phyloP scores from a whole-genome alignment of 1,284 basidiomycete genomes.

The Crucibulum cyathiforme region DNA sequence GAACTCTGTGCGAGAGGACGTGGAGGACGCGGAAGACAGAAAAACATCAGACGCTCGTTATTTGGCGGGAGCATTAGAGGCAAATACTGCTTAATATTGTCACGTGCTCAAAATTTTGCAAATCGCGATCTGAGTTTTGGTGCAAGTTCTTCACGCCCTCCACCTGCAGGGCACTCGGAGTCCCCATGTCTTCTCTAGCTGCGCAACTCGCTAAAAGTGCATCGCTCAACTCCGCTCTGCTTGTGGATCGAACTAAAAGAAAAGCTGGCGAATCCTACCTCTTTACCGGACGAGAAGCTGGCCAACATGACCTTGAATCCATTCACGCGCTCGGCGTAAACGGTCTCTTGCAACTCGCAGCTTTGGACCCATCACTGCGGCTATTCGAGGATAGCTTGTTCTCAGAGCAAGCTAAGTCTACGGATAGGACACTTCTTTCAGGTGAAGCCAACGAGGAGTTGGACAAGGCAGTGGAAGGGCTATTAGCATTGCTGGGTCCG shows the following conservation, averaged over 20 bases:
- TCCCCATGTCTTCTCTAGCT: constrained; percentile 76
- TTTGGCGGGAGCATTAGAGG: neutral
- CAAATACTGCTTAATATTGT: neutral
- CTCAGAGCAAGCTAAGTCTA: constrained; percentile 76
- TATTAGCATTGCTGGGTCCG: constrained; percentile 77
- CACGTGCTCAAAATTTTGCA: constrained; percentile 8
- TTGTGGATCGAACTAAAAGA: constrained; percentile 72
- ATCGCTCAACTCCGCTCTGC: constrained; percentile 80
- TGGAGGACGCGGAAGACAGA: too few species aligned
- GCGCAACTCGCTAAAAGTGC: constrained; percentile 82
- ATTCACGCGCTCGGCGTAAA: constrained; percentile 85
- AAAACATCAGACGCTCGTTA: too few species aligned
- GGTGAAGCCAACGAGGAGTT: constrained; percentile 69
- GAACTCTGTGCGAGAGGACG: neutral
- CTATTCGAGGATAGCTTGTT: constrained; percentile 83
- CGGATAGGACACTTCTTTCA: constrained; percentile 85
- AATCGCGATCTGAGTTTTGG: neutral
- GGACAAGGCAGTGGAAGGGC: constrained; percentile 64
- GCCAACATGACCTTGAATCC: constrained; percentile 85
- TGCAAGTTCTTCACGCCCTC: neutral
- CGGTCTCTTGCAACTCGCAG: constrained; percentile 80
- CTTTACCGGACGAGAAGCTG: constrained; percentile 83
- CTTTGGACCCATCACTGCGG: constrained; percentile 67
- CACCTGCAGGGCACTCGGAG: neutral
- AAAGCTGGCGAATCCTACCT: constrained; percentile 79